These are phyloP conservation scores for Fraxinus anomala DNA, from an alignment of 257 asterid genomes.

Conservation along the genomic window DNA sequence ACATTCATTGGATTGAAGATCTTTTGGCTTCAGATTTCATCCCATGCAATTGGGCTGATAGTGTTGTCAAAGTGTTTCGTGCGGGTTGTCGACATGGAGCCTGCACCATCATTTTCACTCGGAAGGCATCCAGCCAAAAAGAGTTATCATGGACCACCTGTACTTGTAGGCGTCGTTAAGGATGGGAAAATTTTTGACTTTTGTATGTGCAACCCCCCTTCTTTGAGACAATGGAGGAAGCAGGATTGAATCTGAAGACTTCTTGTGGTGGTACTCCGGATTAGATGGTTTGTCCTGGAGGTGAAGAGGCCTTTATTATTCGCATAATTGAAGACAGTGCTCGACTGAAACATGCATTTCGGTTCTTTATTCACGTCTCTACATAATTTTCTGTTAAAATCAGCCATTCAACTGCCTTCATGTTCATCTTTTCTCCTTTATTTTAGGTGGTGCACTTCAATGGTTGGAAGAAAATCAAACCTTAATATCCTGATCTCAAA, in stretches of 20 bases:
- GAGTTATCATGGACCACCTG: slow-evolving; percentile 46
- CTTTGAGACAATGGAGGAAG: slow-evolving; percentile 85
- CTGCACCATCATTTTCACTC: slow-evolving; percentile 23
- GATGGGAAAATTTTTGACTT: slow-evolving; percentile 80
- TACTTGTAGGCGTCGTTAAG: slow-evolving; percentile 72
- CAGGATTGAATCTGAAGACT: slow-evolving; percentile 90
- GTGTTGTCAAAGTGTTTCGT: slow-evolving; percentile 53
- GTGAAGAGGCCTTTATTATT: slow-evolving; percentile 71
- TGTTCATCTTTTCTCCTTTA: not conserved
- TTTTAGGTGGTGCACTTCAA: slow-evolving; percentile 91
- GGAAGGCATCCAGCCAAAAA: slow-evolving; percentile 28
- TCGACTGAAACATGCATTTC: slow-evolving; percentile 58
- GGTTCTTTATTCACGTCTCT: slow-evolving; percentile 37
- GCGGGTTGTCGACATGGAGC: slow-evolving; percentile 36
- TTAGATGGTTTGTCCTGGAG: slow-evolving; percentile 96
- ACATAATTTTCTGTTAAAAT: not conserved
- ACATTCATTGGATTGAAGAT: slow-evolving; percentile 93
- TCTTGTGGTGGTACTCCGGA: slow-evolving; percentile 90
- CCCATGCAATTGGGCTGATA: slow-evolving; percentile 31
- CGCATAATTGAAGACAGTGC: slow-evolving; percentile 81
- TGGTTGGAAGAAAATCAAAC: slow-evolving; percentile 89
- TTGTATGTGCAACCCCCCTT: slow-evolving; percentile 99
- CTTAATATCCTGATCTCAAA: slow-evolving; percentile 64
- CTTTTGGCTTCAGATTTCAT: slow-evolving; percentile 67
- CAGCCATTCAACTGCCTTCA: not conserved